Evolutionary conservation across 2,329 filamentous ascomycete genomes (phyloP), one percentile per base, ranked within the genome.

Genomic region (Xylariaceae sp.): DNA sequence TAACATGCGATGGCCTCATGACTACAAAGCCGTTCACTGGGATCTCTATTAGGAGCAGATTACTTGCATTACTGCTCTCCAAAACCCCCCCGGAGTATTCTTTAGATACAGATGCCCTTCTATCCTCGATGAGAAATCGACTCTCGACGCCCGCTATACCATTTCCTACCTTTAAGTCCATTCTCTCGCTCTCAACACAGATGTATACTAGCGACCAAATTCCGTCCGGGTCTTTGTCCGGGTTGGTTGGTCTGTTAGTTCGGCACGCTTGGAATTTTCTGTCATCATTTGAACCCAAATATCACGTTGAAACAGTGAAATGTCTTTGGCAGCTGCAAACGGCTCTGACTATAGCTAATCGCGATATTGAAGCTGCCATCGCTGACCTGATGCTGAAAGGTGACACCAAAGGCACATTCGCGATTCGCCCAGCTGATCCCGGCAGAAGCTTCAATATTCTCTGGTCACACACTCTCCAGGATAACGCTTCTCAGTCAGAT

Each of bases 251-350:
- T 16, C 73, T 78, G 19, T 67, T 97, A 17, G 81, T 93, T 13
- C 71, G 72, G 2, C 77, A 83, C 42, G 74, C 91, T 0, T 98
- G 93, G 93, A 64, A 69, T 4, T 89, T 87, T 55, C 67, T 98
- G 30, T 87, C 89, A 1, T 83, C 87, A n/a, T 74, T 82, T 11
- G 83, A 84, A 48, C 89, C 90, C 0, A 95, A 95, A 59, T 94
- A 91, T 52, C 93, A 97, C 57, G 90, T 98, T 24, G 94, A 98
- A 66, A 84, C 89, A 15, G 87, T 94, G 8, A 81, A 87, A 43
- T 85, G 82, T 52, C 69, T 98, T 30, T 95, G 93, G 87, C 81
- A 89, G 50, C 68, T 98, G 38, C 89, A 97, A 53, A 78, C 75
- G 18, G 76, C 81, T 1, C 75, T 95, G 11, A 78, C 83, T 2